Evolutionary conservation across 2,329 filamentous ascomycete genomes (phyloP), one percentile per base, ranked within the genome.

Genomic region (Fusarium avenaceum): DNA sequence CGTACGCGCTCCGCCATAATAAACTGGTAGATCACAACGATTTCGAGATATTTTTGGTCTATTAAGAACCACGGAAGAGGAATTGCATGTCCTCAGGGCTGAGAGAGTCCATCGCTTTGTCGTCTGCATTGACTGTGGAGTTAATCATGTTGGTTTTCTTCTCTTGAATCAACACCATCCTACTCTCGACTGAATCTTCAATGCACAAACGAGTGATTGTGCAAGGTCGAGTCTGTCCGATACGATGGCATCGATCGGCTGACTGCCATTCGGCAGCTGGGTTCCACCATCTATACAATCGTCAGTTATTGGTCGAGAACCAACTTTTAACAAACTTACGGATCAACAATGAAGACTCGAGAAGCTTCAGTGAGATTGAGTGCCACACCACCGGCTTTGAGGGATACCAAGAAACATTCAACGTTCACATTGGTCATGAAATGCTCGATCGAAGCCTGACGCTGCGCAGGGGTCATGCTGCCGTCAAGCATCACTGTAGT

Each of bases 241-340:
- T 99, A 57, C 96, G 94, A 80, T 98, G 96, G 76, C 92, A 94
- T 69, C 92, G 88, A 78, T 99, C 96, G 4, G 96, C 96, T 65
- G 92, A 96, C 80, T 99, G 96, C 96, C 96, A 99, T 81, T 99
- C 96, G 0, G 95, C 95, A n/a, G 94, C 94, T n/a, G 96, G 96
- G 72, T 98, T 98, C 96, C 96, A 99, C 96, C 96, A 98, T 72
- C 92, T 94, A 70, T n/a, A 35, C 65, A 32, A 61, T 26, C 6
- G 52, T 81, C 63, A 78, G 65, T 22, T n/a, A 44, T 19, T 68
- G 67, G 42, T 63, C 48, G 19, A 26, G 2, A 14, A 42, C 0
- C 15, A 8, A 33, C 14, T 38, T 6, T 51, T 7, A 20, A 11
- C 32, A 22, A 20, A 90, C 92, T 87, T 88, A 94, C 85, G 96